Percentiles rank a stretch among this genome's conserved stretches.
phyloP scores from a whole-genome alignment of 2,329 filamentous ascomycete species.

The Colletotrichum liaoningense region DNA sequence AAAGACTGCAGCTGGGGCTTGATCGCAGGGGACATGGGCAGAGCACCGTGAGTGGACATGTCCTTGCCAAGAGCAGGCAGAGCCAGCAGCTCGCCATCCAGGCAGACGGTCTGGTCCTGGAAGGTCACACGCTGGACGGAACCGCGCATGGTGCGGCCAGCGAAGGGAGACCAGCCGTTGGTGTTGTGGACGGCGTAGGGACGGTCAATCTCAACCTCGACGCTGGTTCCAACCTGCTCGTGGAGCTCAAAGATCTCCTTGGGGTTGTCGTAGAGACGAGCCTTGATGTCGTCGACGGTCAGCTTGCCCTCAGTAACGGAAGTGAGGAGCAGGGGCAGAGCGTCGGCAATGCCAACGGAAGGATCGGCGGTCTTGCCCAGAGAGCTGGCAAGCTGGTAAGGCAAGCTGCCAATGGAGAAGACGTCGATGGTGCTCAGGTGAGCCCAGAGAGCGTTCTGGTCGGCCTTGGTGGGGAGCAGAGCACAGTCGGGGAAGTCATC shows the following conservation, averaged over 20 bases:
- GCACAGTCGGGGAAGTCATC: slow-evolving; percentile 76
- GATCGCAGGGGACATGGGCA: slow-evolving; percentile 67
- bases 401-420: slow-evolving; percentile 82
- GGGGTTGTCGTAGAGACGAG: slow-evolving; percentile 80
- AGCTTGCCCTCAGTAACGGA: slow-evolving; percentile 80
- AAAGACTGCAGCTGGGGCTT: slow-evolving; percentile 60
- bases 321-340: slow-evolving; percentile 79
- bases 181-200: slow-evolving; percentile 69
- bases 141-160: slow-evolving; percentile 75
- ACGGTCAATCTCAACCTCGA: slow-evolving; percentile 82
- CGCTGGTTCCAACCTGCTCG: slow-evolving; percentile 77
- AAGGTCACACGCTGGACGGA: slow-evolving; percentile 82
- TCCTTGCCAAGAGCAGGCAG: slow-evolving; percentile 74
- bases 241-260: slow-evolving; percentile 86
- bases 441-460: slow-evolving; percentile 81
- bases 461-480: slow-evolving; percentile 73
- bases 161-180: slow-evolving; percentile 76
- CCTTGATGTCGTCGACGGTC: slow-evolving; percentile 78
- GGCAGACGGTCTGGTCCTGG: slow-evolving; percentile 78
- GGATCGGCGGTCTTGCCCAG: slow-evolving; percentile 65
- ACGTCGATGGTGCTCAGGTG: slow-evolving; percentile 79
- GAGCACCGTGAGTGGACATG: slow-evolving; percentile 76
- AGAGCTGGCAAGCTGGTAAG: slow-evolving; percentile 77
- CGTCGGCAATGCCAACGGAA: slow-evolving; percentile 76
- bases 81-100: slow-evolving; percentile 73